Percentiles rank a stretch among this genome's conserved stretches.
These are phyloP conservation scores for Priceomyces carsonii DNA, from an alignment of 805 yeast species.

Conservation along the genomic window DNA sequence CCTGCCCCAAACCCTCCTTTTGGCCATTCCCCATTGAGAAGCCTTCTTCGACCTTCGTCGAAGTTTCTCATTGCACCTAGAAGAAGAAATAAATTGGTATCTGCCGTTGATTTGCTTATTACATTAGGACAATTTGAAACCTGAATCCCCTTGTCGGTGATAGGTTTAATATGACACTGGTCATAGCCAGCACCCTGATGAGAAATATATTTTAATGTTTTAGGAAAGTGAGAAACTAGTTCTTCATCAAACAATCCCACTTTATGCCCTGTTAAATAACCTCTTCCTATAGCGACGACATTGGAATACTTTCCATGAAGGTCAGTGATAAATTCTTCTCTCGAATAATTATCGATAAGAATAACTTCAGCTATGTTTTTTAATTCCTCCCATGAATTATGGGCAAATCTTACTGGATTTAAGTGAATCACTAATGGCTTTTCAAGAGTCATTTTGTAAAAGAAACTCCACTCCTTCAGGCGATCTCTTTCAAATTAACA, in stretches of 20 bases:
- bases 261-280: constrained; percentile 36
- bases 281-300: constrained; percentile 41
- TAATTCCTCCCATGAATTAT: constrained; percentile 5
- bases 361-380: constrained; percentile 6
- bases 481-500: too few relatives aligned
- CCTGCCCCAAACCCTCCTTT: constrained; percentile 35
- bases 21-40: constrained; percentile 54
- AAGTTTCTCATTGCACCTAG: constrained; percentile 52
- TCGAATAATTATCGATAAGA: constrained; percentile 11
- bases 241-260: constrained; percentile 49
- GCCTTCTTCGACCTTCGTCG: constrained; percentile 42
- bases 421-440: constrained; percentile 11
- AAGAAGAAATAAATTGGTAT: constrained; percentile 51
- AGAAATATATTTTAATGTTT: constrained; percentile 42
- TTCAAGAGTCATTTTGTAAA: too few relatives aligned
- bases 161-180: constrained; percentile 44
- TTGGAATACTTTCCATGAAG: constrained; percentile 31
- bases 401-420: constrained; percentile 9
- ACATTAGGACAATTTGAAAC: constrained; percentile 54
- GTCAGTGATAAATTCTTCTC: constrained; percentile 39
- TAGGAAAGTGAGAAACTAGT: constrained; percentile 35
- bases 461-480: too few relatives aligned
- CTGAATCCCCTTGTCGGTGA: constrained; percentile 48
- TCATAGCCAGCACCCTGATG: constrained; percentile 64
- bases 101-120: constrained; percentile 59